Conservation (phyloP, 2,329 filamentous ascomycete genomes). For the Monilinia aucupariae region DNA sequence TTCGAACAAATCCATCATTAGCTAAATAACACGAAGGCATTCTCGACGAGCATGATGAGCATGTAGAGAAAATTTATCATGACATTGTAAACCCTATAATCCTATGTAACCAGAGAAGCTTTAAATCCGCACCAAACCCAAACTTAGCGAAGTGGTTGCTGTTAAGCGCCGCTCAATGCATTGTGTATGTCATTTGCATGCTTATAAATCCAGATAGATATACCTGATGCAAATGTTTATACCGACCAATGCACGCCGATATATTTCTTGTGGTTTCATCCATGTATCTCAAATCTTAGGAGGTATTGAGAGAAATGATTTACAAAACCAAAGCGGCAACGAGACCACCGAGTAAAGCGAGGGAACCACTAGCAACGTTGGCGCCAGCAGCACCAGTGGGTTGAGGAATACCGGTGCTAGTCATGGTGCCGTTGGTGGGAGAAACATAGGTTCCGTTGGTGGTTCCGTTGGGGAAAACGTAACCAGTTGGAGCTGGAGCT, state of each 20-base stretch:
- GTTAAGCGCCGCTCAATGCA: slow-evolving; percentile 1
- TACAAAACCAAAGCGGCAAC: slow-evolving; percentile 8
- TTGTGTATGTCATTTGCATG: slow-evolving; percentile 3
- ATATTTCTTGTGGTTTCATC: not conserved
- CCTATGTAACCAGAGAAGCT: slow-evolving; percentile 9
- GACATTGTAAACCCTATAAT: slow-evolving; percentile 8
- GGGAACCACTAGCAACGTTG: slow-evolving; percentile 1
- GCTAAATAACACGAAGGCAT: not conserved
- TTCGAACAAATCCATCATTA: not conserved
- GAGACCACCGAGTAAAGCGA: slow-evolving; percentile 1
- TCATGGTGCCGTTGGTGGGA: slow-evolving; percentile 1
- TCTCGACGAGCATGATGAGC: not conserved
- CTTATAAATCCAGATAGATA: not conserved
- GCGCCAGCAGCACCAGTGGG: not conserved
- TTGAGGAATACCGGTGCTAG: not conserved
- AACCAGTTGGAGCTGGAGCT: not conserved
- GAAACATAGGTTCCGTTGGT: slow-evolving; percentile 10
- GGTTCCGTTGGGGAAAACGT: not conserved
- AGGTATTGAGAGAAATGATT: not conserved
- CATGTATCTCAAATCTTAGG: slow-evolving; percentile 1
- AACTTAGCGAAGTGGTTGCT: not conserved
- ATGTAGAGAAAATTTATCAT: slow-evolving; percentile 12
- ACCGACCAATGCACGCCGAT: not conserved
- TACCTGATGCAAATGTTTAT: not conserved
- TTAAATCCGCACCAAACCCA: slow-evolving; percentile 2